Evolutionary conservation across 164 flowering plant genomes (phyloP).

Genomic region (Vitis rotundifolia): DNA sequence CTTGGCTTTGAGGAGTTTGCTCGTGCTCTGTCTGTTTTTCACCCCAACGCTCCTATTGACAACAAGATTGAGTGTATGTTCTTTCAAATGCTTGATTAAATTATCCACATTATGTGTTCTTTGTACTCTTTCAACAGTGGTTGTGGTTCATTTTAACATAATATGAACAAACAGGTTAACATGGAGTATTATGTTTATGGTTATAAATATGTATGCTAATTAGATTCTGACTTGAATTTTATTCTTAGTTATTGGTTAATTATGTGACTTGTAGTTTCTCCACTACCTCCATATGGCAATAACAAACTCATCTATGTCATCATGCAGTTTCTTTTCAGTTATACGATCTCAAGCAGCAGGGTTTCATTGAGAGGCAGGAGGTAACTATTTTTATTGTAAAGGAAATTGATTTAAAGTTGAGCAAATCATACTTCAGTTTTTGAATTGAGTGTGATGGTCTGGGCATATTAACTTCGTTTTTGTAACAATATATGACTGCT

Average conservation of each 20-base stretch:
- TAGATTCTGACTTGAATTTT: no score
- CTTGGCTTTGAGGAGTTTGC: constrained; percentile 86
- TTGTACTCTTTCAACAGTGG: no score
- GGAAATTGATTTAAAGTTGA: neutral
- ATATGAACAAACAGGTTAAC: no score
- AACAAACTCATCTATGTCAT: neutral
- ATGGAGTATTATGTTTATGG: no score
- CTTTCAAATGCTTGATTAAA: neutral
- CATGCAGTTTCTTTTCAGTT: constrained; percentile 78
- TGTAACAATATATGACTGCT: no score
- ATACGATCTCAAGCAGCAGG: constrained; percentile 85
- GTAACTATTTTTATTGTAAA: constrained; percentile 21
- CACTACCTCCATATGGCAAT: no score
- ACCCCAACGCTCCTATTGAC: constrained; percentile 80
- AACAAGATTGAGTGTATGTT: constrained; percentile 76
- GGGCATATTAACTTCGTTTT: no score
- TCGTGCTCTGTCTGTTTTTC: constrained; percentile 83
- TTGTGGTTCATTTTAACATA: no score
- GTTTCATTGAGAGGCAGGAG: constrained; percentile 86
- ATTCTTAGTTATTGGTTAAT: no score
- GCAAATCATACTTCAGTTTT: neutral
- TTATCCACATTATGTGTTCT: no score
- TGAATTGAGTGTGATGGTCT: neutral
- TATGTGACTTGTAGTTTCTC: no score
- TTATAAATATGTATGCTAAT: no score